Conservation (phyloP, 345 rosid genomes). For the Arabidopsis arenosa region DNA sequence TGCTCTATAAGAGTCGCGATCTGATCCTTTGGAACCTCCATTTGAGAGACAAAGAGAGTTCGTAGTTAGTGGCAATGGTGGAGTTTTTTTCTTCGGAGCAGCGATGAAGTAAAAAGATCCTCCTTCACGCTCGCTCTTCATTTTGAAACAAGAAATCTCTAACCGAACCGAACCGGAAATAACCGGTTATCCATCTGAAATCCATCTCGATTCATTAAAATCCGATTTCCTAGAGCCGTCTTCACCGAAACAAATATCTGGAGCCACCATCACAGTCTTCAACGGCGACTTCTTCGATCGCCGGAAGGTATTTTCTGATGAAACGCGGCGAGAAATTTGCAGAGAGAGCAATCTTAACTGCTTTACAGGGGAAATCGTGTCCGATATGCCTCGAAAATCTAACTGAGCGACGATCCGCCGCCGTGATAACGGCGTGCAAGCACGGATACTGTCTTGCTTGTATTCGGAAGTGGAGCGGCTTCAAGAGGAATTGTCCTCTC, state of each 20-base stretch:
- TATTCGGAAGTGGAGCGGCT: slow-evolving; percentile 64
- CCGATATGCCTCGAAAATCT: slow-evolving; percentile 63
- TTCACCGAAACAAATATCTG: slow-evolving; percentile 21
- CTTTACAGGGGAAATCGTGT: slow-evolving; percentile 58
- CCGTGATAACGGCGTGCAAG: slow-evolving; percentile 57
- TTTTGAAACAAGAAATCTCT: slow-evolving; percentile 35
- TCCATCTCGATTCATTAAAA: slow-evolving; percentile 18
- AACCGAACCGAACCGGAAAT: slow-evolving; percentile 2
- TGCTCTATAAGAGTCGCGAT: slow-evolving; percentile 74
- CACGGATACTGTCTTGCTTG: slow-evolving; percentile 70
- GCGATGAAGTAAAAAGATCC: slow-evolving; percentile 19
- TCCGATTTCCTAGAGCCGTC: background rate
- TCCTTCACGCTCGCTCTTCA: slow-evolving; percentile 45
- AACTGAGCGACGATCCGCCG: slow-evolving; percentile 53
- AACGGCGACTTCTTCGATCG: background rate
- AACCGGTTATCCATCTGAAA: slow-evolving; percentile 26
- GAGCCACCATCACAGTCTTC: slow-evolving; percentile 17
- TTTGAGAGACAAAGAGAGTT: slow-evolving; percentile 43
- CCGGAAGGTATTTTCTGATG: background rate
- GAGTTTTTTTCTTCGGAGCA: slow-evolving; percentile 5
- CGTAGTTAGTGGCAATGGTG: slow-evolving; percentile 33
- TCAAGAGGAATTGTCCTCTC: slow-evolving; percentile 76
- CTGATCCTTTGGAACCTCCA: slow-evolving; percentile 92
- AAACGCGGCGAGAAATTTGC: background rate
- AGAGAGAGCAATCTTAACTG: slow-evolving; percentile 44